These are phyloP conservation scores for Colletotrichum sansevieriae DNA, from an alignment of 2,329 filamentous ascomycete genomes.

Conservation along the genomic window DNA sequence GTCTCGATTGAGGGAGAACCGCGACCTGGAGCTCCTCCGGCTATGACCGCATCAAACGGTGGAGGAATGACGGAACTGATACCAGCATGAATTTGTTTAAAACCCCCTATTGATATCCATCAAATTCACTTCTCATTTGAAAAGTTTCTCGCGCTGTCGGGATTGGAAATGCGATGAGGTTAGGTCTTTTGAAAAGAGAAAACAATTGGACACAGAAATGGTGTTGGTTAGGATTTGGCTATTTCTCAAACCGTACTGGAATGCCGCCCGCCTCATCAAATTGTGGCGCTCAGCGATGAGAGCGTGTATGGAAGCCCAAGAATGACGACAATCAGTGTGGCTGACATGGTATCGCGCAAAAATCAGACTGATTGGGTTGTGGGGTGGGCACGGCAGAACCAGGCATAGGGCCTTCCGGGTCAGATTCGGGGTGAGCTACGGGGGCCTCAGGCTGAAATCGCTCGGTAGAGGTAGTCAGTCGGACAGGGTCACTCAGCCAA, in stretches of 20 bases:
- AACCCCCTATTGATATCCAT: conserved; percentile 37
- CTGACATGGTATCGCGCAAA: conserved; percentile 4
- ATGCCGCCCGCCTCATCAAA: not conserved
- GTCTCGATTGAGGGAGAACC: not conserved
- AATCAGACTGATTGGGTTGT: not conserved
- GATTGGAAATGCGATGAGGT: not conserved
- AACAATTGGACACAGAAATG: not conserved
- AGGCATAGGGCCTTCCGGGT: conserved; percentile 1
- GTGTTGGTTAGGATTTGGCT: not conserved
- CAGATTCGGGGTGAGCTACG: conserved; percentile 22
- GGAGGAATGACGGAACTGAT: conserved; percentile 24
- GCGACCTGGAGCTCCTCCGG: not conserved
- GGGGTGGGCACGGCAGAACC: not conserved
- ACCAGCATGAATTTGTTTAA: conserved; percentile 32
- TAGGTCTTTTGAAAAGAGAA: too few relatives aligned
- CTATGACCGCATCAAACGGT: not conserved
- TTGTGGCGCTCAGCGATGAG: conserved; percentile 13
- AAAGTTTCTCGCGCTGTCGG: not conserved
- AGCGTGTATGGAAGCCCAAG: not conserved
- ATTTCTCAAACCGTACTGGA: not conserved
- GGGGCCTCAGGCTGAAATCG: conserved; percentile 38
- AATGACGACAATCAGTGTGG: conserved; percentile 26
- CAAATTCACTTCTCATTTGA: not conserved
- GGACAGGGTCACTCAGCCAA: conserved; percentile 33
- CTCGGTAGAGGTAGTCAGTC: conserved; percentile 33